Percentiles rank a stretch among this genome's conserved stretches.
phyloP scores from a whole-genome alignment of 129 eudicot species.

The Dittrichia graveolens region DNA sequence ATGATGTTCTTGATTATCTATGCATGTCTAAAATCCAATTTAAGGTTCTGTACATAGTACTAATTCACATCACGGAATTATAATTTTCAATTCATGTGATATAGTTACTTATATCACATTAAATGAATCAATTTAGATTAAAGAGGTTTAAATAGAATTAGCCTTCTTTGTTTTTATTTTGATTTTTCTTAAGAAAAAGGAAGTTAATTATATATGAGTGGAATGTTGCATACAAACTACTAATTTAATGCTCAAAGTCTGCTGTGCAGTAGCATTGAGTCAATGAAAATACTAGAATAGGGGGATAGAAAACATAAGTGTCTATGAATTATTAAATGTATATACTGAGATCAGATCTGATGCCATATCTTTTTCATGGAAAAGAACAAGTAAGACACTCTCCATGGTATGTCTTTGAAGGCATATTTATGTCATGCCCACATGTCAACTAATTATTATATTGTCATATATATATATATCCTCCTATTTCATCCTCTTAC shows the following conservation, averaged over 20 bases:
- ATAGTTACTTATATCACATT: too few species aligned
- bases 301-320: slow-evolving; percentile 33
- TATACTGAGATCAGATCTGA: slow-evolving; percentile 18
- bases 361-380: slow-evolving; percentile 29
- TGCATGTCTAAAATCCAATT: not conserved
- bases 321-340: slow-evolving; percentile 13
- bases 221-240: slow-evolving; percentile 19
- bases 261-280: slow-evolving; percentile 27
- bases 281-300: slow-evolving; percentile 33
- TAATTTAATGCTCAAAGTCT: slow-evolving; percentile 31
- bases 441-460: slow-evolving; percentile 4
- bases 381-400: slow-evolving; percentile 34
- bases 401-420: slow-evolving; percentile 33
- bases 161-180: too few species aligned
- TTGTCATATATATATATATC: not conserved
- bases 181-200: not conserved
- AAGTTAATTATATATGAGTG: not conserved
- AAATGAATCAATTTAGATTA: too few species aligned
- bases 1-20: not conserved
- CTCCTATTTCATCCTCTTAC: not conserved
- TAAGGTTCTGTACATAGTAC: too few species aligned
- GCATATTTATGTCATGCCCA: slow-evolving; percentile 33
- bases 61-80: too few species aligned
- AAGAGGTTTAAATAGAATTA: too few species aligned
- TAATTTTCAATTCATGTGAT: too few species aligned